Conservation (phyloP, 177 flowering plant genomes). For the Telopea speciosissima region DNA sequence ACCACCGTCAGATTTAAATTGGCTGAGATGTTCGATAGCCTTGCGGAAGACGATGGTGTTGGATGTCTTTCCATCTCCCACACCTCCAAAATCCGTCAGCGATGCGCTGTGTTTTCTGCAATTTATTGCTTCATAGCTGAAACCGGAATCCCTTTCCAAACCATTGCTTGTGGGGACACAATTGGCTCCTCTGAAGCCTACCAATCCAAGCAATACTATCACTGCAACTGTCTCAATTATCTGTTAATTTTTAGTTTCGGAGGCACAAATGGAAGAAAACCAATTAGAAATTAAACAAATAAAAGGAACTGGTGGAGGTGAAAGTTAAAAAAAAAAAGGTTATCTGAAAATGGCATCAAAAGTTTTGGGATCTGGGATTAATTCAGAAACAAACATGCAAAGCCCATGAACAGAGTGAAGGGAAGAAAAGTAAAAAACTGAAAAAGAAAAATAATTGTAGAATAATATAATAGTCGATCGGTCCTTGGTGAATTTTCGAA, state of each 20-base stretch:
- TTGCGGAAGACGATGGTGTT: constrained; percentile 46
- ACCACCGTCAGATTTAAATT: constrained; percentile 35
- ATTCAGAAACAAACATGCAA: too few relatives aligned
- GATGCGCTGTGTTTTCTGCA: constrained; percentile 45
- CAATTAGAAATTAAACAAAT: too few relatives aligned
- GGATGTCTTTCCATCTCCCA: constrained; percentile 47
- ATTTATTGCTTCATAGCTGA: constrained; percentile 19
- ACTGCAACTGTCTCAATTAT: background rate
- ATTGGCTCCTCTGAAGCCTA: background rate
- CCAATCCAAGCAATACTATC: background rate
- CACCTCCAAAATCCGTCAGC: constrained; percentile 46
- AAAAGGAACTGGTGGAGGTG: too few relatives aligned
- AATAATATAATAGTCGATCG: too few relatives aligned
- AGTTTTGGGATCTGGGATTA: too few relatives aligned
- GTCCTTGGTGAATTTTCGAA: too few relatives aligned
- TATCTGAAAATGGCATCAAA: background rate
- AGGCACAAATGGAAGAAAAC: too few relatives aligned
- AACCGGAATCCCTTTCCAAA: background rate
- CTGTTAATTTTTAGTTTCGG: background rate
- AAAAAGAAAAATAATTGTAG: too few relatives aligned
- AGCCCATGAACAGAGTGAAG: too few relatives aligned
- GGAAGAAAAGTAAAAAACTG: background rate
- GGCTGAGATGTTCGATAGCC: constrained; percentile 38
- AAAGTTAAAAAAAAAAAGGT: too few relatives aligned
- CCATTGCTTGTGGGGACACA: background rate